Conservation (phyloP, 1,139 yeast species). For the Saccharomyces uvarum region DNA sequence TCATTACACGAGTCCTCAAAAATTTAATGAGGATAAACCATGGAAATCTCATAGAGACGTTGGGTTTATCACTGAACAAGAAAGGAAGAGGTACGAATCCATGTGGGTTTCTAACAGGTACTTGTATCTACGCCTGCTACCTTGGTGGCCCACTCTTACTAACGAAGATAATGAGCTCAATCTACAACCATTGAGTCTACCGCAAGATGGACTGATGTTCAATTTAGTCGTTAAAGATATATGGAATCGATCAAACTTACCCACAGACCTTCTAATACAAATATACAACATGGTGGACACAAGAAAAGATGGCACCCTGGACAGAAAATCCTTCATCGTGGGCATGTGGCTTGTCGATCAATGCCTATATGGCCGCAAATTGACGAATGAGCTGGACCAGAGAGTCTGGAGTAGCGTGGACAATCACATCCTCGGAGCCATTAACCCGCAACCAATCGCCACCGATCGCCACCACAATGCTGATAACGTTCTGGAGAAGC, state of each 20-base stretch:
- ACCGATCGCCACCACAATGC: slow-evolving; percentile 16
- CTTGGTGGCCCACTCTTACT: slow-evolving; percentile 28
- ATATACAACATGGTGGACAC: slow-evolving; percentile 80
- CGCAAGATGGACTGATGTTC: slow-evolving; percentile 38
- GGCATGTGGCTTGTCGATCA: slow-evolving; percentile 97
- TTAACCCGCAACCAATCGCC: slow-evolving; percentile 11
- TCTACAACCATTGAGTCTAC: slow-evolving; percentile 8
- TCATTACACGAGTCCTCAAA: slow-evolving; percentile 18
- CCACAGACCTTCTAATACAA: slow-evolving; percentile 51
- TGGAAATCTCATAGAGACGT: slow-evolving; percentile 83
- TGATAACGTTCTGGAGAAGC: slow-evolving; percentile 11
- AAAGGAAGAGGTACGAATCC: slow-evolving; percentile 83
- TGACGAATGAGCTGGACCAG: slow-evolving; percentile 57
- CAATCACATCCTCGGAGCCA: slow-evolving; percentile 29
- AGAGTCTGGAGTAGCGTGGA: slow-evolving; percentile 63
- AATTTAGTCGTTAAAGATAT: slow-evolving; percentile 60
- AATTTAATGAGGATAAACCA: slow-evolving; percentile 84
- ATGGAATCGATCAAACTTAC: slow-evolving; percentile 72
- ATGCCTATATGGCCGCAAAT: slow-evolving; percentile 84
- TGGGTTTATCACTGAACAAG: slow-evolving; percentile 55
- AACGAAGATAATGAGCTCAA: slow-evolving; percentile 19
- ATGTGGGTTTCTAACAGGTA: slow-evolving; percentile 88
- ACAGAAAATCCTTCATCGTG: slow-evolving; percentile 73
- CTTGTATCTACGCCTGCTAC: slow-evolving; percentile 41
- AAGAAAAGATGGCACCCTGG: slow-evolving; percentile 67